phyloP scores from a whole-genome alignment of 78 protist species.

The Dictyostelium intermedium region DNA sequence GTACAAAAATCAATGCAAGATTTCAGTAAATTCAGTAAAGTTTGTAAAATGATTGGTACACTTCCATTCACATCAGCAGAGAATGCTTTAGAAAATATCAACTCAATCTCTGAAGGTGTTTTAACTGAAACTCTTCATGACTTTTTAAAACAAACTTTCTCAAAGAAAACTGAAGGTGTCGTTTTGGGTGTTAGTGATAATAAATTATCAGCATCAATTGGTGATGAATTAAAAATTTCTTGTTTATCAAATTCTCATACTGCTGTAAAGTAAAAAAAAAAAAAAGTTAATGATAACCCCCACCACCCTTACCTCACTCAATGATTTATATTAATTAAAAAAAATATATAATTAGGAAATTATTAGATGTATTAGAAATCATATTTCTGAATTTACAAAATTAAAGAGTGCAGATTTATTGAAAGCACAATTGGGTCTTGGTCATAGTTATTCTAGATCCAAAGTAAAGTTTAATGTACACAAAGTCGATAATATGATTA shows the following conservation, averaged over 20 bases:
- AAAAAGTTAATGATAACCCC: too few species aligned
- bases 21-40: conserved; percentile 79
- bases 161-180: conserved; percentile 64
- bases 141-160: conserved; percentile 86
- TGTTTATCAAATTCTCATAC: conserved; percentile 52
- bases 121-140: conserved; percentile 46
- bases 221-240: conserved; percentile 24
- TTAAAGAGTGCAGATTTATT: conserved; percentile 68
- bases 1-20: conserved; percentile 83
- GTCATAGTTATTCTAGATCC: conserved; percentile 95
- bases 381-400: conserved; percentile 75
- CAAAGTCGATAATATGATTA: conserved; percentile 99
- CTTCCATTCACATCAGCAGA: conserved; percentile 93
- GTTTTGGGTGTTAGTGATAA: conserved; percentile 90
- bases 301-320: too few species aligned
- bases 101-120: conserved; percentile 91
- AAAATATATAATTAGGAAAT: conserved; percentile 85
- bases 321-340: too few species aligned
- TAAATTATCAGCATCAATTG: conserved; percentile 91
- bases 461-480: conserved; percentile 99
- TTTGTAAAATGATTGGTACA: conserved; percentile 81
- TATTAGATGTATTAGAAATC: conserved; percentile 92
- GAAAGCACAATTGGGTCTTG: conserved; percentile 96
- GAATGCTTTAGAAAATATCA: conserved; percentile 93
- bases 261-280: neutral